phyloP scores from a whole-genome alignment of 306 rosid genomes.

The Trifolium fragiferum region DNA sequence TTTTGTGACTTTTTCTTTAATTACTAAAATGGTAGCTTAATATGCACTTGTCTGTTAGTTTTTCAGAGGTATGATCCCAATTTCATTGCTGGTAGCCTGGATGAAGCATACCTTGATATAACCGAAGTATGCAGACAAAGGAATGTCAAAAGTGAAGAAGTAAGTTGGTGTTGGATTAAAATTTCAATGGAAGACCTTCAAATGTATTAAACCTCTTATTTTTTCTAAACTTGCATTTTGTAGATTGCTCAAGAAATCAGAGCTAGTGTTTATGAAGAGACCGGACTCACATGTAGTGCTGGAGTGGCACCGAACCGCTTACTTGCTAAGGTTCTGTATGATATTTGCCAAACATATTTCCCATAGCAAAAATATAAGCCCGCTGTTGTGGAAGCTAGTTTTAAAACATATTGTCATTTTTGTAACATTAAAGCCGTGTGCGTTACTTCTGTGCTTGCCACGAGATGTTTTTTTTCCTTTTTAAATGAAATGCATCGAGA shows the following conservation, averaged over 20 bases:
- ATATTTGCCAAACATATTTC: slow-evolving; percentile 33
- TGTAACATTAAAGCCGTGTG: neutral
- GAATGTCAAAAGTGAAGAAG: slow-evolving; percentile 68
- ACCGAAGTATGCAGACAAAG: slow-evolving; percentile 81
- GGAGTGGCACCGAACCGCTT: slow-evolving; percentile 94
- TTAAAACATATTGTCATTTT: slow-evolving; percentile 23
- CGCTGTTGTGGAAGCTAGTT: slow-evolving; percentile 32
- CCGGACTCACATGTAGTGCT: slow-evolving; percentile 95
- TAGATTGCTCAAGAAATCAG: slow-evolving; percentile 89
- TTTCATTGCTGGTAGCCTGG: slow-evolving; percentile 87
- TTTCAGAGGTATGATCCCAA: slow-evolving; percentile 80
- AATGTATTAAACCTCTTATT: slow-evolving; percentile 30
- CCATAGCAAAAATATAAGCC: slow-evolving; percentile 2
- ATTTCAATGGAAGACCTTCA: slow-evolving; percentile 7
- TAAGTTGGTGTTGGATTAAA: slow-evolving; percentile 46
- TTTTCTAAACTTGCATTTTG: slow-evolving; percentile 33
- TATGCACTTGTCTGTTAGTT: slow-evolving; percentile 54
- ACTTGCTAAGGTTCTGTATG: slow-evolving; percentile 78
- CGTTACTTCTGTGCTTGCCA: neutral
- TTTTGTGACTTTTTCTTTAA: slow-evolving; percentile 17
- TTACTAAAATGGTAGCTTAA: slow-evolving; percentile 22
- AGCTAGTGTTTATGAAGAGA: slow-evolving; percentile 69
- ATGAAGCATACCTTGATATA: slow-evolving; percentile 94
- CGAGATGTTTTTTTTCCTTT: neutral
- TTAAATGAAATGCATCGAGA: slow-evolving; percentile 13